Evolutionary conservation across 306 rosid species (phyloP), one percentile per base, ranked within the genome.

Genomic region (Macrotyloma uniflorum): DNA sequence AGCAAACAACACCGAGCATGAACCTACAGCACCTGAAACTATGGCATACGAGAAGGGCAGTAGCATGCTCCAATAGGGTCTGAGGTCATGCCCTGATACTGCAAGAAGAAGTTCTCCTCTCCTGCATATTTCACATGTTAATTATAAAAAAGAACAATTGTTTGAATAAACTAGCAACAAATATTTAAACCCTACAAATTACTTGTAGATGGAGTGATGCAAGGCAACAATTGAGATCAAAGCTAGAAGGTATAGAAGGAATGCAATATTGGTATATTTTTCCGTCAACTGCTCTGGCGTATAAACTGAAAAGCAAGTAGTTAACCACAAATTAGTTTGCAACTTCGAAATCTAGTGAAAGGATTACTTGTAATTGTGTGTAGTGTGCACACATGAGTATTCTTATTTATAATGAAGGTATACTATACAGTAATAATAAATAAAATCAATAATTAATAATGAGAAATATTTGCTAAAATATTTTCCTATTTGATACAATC

Each of bases 11-110:
- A 95, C 99, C 14, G 99, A 95, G 88, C 96, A 93, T 62, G 99
- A 95, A 70, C 99, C 99, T 79, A 95, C 87, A 70, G 96, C 98
- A 80, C 99, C 99, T 61, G 99, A 95, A 83, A 95, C 99, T 83
- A 93, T 78, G 72, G 99, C 99, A 81, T 91, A 95, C 32, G 99
- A 95, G 82, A 93, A 95, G 38, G 99, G 99, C 65, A 95, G 89
- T 32, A 90, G 79, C 96, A 87, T 93, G 80, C 66, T 86, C 99
- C 99, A 95, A 81, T 90, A 90, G 46, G 98, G 87, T 82, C 80
- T 86, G 50, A 93, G 93, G 28, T 95, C 98, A 80, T 95, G 96
- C 78, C 93, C 97, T 11, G 93, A 83, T 82, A 83, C 76, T 28
- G 89, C 81, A 83, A 87, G 85, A 69, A 90, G 71, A 84, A 83